Evolutionary conservation across 2,329 filamentous ascomycete species (phyloP).

Genomic region (Mycocentrospora acerina): DNA sequence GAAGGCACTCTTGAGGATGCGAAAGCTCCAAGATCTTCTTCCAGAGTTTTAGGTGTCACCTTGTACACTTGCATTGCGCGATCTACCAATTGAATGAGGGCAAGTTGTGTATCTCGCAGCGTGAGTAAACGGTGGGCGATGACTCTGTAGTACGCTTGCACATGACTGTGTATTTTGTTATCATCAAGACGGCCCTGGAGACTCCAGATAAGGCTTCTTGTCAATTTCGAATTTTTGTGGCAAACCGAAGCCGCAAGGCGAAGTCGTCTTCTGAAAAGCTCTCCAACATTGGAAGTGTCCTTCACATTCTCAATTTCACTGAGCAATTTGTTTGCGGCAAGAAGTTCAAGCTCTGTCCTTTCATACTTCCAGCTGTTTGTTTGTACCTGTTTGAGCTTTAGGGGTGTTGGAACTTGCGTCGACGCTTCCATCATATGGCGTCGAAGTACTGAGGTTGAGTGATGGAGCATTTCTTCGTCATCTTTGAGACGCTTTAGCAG

Average conservation of each 20-base stretch:
- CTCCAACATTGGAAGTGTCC: slow-evolving; percentile 4
- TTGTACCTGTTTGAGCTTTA: slow-evolving; percentile 11
- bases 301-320: slow-evolving; percentile 10
- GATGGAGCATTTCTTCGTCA: slow-evolving; percentile 25
- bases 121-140: slow-evolving; percentile 27
- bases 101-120: slow-evolving; percentile 33
- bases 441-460: slow-evolving; percentile 12
- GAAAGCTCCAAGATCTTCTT: slow-evolving; percentile 4
- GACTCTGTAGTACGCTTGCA: slow-evolving; percentile 19
- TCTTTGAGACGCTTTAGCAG: slow-evolving; percentile 27
- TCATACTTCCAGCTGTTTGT: slow-evolving; percentile 15
- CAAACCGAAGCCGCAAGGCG: slow-evolving; percentile 22
- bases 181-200: slow-evolving; percentile 31
- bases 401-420: slow-evolving; percentile 8
- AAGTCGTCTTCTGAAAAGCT: slow-evolving; percentile 24
- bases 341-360: slow-evolving; percentile 21
- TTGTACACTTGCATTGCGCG: slow-evolving; percentile 24
- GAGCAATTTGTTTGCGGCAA: slow-evolving; percentile 15
- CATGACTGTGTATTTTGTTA: slow-evolving; percentile 9
- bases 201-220: slow-evolving; percentile 30
- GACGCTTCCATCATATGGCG: slow-evolving; percentile 5
- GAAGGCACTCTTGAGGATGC: background rate
- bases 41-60: slow-evolving; percentile 13
- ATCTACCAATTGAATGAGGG: slow-evolving; percentile 26
- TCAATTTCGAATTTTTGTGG: slow-evolving; percentile 30